Evolutionary conservation across 306 rosid genomes (phyloP).

Genomic region (Castanea mollissima): DNA sequence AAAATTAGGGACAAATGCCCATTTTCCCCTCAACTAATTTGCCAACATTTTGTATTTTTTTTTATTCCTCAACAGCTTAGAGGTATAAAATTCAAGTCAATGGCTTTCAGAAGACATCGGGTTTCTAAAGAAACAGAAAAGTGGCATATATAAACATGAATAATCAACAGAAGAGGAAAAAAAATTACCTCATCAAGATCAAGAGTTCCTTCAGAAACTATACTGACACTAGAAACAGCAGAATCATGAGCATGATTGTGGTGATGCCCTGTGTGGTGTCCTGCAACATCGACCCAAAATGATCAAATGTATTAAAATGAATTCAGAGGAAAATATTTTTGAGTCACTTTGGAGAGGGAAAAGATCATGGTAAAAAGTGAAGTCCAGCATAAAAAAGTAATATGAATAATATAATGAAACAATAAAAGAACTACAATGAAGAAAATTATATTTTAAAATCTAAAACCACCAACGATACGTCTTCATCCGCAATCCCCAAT

Average conservation of each 20-base stretch:
- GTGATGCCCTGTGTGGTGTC: conserved; percentile 49
- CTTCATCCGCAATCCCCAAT: neutral
- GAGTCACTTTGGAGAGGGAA: neutral
- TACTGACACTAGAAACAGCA: conserved; percentile 74
- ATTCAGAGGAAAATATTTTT: neutral
- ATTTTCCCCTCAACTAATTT: neutral
- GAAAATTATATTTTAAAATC: neutral
- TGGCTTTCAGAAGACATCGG: neutral
- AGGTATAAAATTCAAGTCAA: neutral
- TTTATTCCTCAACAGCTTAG: neutral
- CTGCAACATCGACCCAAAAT: conserved; percentile 39
- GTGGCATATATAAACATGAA: neutral
- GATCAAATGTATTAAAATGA: conserved; percentile 4
- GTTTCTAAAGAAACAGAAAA: neutral
- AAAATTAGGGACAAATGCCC: too few relatives aligned
- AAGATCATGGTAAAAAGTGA: neutral
- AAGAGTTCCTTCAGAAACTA: conserved; percentile 77
- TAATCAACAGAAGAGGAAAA: neutral
- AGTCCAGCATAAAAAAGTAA: neutral
- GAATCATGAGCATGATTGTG: conserved; percentile 79
- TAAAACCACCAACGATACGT: neutral
- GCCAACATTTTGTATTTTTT: neutral
- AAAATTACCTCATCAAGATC: conserved; percentile 80
- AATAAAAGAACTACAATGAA: neutral
- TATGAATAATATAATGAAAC: neutral